Percentiles rank a stretch among this genome's conserved stretches.
Evolutionary conservation across 1,284 basidiomycete genomes (phyloP).

Genomic region (Austroboletus olivaceoglutinosus): DNA sequence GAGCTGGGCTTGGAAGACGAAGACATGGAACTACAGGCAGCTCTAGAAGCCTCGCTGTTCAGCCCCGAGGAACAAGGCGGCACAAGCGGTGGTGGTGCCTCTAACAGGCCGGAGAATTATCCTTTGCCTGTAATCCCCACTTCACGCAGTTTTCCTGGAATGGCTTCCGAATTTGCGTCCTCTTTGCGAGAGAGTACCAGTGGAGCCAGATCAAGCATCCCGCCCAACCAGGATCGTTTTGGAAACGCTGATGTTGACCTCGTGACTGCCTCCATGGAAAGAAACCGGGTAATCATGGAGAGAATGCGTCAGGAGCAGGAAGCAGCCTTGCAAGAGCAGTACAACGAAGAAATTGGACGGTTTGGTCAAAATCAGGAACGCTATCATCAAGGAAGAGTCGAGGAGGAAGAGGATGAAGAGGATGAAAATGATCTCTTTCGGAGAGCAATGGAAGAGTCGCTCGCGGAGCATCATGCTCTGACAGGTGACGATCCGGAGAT

Average conservation of each 20-base stretch:
- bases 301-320: constrained; percentile 69
- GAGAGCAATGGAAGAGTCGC: constrained; percentile 61
- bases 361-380: constrained; percentile 19
- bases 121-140: constrained; percentile 31
- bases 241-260: constrained; percentile 49
- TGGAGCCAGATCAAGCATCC: constrained; percentile 6
- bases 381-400: constrained; percentile 9
- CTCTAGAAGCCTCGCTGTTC: constrained; percentile 73
- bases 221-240: constrained; percentile 29
- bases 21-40: constrained; percentile 84
- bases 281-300: constrained; percentile 60
- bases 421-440: constrained; percentile 51
- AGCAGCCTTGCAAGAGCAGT: constrained; percentile 59
- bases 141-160: constrained; percentile 25
- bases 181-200: constrained; percentile 3
- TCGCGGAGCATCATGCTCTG: constrained; percentile 37
- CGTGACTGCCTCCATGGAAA: constrained; percentile 63
- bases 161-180: constrained; percentile 10
- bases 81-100: constrained; percentile 4
- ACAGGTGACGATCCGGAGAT: constrained; percentile 11
- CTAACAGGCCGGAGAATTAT: constrained; percentile 17
- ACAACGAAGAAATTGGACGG: constrained; percentile 43
- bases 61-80: constrained; percentile 12
- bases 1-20: constrained; percentile 68
- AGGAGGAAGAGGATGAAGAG: constrained; percentile 47